Evolutionary conservation across 2,329 filamentous ascomycete genomes (phyloP).

Genomic region (Annulohypoxylon truncatum): DNA sequence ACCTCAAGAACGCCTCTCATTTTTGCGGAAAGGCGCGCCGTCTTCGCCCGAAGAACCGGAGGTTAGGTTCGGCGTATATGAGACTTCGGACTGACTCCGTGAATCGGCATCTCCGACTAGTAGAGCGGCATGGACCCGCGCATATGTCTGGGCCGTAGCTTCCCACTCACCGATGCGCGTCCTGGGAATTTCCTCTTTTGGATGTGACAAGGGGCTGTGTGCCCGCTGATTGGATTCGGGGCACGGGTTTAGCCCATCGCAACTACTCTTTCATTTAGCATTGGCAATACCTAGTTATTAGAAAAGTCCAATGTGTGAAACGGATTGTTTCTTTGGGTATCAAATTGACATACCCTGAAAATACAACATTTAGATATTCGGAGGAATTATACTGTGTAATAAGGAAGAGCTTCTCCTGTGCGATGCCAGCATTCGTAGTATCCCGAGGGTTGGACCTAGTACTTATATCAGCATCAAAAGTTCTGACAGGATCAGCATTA

Average conservation of each 20-base stretch:
- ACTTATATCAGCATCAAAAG: background rate
- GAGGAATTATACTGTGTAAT: no score
- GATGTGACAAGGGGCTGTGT: background rate
- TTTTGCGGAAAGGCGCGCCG: background rate
- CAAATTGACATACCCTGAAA: background rate
- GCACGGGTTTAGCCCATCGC: background rate
- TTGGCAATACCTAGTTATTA: background rate
- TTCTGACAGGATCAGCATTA: background rate
- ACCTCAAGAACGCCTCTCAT: background rate
- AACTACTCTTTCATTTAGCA: background rate
- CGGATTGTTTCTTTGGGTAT: no score
- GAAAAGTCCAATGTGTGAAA: background rate
- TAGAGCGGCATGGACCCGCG: background rate
- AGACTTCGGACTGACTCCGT: background rate
- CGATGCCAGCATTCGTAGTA: background rate
- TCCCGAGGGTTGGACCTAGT: background rate
- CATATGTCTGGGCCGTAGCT: background rate
- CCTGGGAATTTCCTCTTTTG: background rate
- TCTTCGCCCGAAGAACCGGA: background rate
- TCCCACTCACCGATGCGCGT: background rate
- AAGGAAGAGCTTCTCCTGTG: no score
- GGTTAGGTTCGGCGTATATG: background rate
- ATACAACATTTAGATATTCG: background rate
- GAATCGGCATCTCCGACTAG: background rate
- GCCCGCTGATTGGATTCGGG: background rate